Conservation (phyloP, 2,329 filamentous ascomycete genomes). For the Lizonia empirigonia region DNA sequence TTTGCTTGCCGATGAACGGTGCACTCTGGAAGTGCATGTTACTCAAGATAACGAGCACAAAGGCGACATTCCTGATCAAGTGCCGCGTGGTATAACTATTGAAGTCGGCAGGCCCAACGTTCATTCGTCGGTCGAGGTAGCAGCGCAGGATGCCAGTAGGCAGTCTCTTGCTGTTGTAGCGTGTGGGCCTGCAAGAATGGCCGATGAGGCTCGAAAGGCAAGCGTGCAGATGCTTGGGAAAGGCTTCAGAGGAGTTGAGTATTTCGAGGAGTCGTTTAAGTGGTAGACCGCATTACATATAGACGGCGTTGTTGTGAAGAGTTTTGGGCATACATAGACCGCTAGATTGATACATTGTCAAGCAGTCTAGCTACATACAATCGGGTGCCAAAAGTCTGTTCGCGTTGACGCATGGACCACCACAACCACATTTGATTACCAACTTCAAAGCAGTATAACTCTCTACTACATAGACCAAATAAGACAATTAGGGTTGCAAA, state of each 20-base stretch:
- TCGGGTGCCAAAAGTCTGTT: too few species aligned
- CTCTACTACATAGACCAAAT: too few species aligned
- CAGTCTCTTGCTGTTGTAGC: constrained; percentile 48
- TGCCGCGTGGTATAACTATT: constrained; percentile 34
- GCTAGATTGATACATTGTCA: too few species aligned
- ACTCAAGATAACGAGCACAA: constrained; percentile 33
- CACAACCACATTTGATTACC: too few species aligned
- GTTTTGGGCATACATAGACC: neutral
- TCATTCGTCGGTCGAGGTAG: constrained; percentile 37
- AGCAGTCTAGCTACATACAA: too few species aligned
- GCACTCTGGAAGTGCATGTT: constrained; percentile 35
- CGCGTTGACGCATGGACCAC: too few species aligned
- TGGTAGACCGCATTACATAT: constrained; percentile 40
- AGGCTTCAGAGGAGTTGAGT: constrained; percentile 45
- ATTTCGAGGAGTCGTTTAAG: constrained; percentile 57
- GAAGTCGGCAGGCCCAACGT: constrained; percentile 50
- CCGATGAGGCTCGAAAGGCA: constrained; percentile 52
- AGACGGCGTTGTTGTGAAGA: neutral
- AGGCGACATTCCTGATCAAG: constrained; percentile 25
- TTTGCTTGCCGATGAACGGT: constrained; percentile 31
- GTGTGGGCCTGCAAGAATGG: constrained; percentile 55
- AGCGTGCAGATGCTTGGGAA: constrained; percentile 43
- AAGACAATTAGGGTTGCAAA: too few species aligned
- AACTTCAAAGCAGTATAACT: too few species aligned
- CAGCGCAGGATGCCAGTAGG: constrained; percentile 39